Evolutionary conservation across 805 yeast species (phyloP), one percentile per base, ranked within the genome.

Genomic region (Ogataea ramenticola): DNA sequence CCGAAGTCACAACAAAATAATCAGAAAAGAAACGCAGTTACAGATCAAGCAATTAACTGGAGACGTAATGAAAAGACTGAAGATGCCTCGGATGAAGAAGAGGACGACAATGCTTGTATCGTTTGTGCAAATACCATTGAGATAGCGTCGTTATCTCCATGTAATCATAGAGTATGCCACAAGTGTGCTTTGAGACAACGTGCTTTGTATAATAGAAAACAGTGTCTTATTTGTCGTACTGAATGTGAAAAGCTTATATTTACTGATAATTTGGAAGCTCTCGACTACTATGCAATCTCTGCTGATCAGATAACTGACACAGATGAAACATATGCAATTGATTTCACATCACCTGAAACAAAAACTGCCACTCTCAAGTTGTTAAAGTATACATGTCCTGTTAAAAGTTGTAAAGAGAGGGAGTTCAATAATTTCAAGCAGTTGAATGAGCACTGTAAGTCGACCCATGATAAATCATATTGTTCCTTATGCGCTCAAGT

Each of bases 111-210:
- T 12, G 56, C 64, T 29, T 90, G 97, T 71, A 65, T 89, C 20
- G 86, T 93, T 45, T 93, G 99, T 67, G 93, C 97, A 0, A 83
- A 86, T 39, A 67, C 67, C 27, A 70, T 88, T 24, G 51, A 53
- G n/a, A 75, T 71, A 52, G 79, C 80, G 2, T 87, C 95, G 0
- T 56, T 85, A 10, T 75, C 93, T 1, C 86, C 88, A 0, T 93
- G 99, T 63, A 80, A 82, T 54, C 98, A 93, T 59, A 74, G 70
- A 30, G 79, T 89, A 0, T 93, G 99, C 62, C 86, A 88, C 57
- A 65, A 61, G 38, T 93, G 99, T 67, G 70, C 87, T 0, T 75
- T 91, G 50, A 73, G 96, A 50, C 89, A 88, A 56, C 70, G 96
- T 37, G 90, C 89, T 0, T 65, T 91, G 15, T 89, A 84, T 63